A percentile compares a stretch with the other conserved stretches of the same genome.
These are phyloP conservation scores for Trametes versicolor DNA, from an alignment of 1,284 basidiomycete species.

Conservation along the genomic window DNA sequence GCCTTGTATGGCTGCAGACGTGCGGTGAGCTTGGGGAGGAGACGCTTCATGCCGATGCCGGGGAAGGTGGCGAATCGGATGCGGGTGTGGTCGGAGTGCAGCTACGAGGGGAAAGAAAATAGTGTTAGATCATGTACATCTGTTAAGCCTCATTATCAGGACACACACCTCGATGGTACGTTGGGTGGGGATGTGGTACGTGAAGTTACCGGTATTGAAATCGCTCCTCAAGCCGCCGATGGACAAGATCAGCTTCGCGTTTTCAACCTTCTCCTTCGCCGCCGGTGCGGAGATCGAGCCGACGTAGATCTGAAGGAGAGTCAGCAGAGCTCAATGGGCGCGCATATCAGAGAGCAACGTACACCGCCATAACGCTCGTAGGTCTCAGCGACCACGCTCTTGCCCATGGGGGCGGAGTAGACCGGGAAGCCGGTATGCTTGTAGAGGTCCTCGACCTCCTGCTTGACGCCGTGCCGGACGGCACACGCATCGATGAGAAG, in stretches of 20 bases:
- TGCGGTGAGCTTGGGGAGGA: constrained; percentile 74
- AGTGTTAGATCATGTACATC: too few species aligned
- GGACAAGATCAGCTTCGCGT: constrained; percentile 85
- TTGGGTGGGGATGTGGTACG: constrained; percentile 71
- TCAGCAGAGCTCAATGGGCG: constrained; percentile 19
- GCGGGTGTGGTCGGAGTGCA: constrained; percentile 85
- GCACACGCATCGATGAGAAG: constrained; percentile 93
- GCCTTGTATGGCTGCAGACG: constrained; percentile 56
- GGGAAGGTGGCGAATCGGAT: constrained; percentile 72
- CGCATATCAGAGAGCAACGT: constrained; percentile 42
- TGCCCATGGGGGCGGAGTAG: constrained; percentile 90
- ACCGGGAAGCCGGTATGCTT: constrained; percentile 81
- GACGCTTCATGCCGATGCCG: constrained; percentile 75
- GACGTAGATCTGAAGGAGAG: constrained; percentile 71
- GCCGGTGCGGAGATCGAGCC: constrained; percentile 80
- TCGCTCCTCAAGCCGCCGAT: constrained; percentile 87
- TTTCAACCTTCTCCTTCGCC: constrained; percentile 83
- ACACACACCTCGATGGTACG: constrained; percentile 68
- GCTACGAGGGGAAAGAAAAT: constrained; percentile 48
- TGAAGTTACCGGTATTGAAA: constrained; percentile 92
- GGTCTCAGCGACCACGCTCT: constrained; percentile 82
- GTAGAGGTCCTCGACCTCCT: constrained; percentile 77
- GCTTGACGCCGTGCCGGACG: constrained; percentile 79
- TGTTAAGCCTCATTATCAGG: too few species aligned
- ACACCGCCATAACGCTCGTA: constrained; percentile 91